phyloP scores from a whole-genome alignment of 2,329 filamentous ascomycete species.

The Dendrostoma leiphaemia region DNA sequence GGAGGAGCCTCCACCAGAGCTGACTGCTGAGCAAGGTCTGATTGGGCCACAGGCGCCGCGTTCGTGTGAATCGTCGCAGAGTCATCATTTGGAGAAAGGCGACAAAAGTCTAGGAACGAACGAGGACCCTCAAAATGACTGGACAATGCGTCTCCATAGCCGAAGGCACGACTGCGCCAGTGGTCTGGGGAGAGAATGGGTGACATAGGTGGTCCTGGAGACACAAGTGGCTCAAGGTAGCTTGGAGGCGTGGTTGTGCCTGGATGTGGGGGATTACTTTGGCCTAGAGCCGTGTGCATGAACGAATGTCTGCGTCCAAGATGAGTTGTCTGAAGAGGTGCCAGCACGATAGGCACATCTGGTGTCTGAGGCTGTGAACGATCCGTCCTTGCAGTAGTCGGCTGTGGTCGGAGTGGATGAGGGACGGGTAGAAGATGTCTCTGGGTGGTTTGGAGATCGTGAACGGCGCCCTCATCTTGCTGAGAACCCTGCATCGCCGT shows the following conservation, averaged over 20 bases:
- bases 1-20: slow-evolving; percentile 4
- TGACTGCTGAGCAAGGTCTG: background rate
- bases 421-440: background rate
- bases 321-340: background rate
- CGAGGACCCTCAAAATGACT: slow-evolving; percentile 6
- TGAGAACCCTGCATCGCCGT: background rate
- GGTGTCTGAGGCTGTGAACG: background rate
- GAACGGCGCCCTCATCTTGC: background rate
- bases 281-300: background rate
- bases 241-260: background rate
- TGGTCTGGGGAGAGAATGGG: slow-evolving; percentile 11
- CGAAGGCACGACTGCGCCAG: slow-evolving; percentile 13
- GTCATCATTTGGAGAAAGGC: background rate
- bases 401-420: background rate
- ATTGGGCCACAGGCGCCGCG: background rate
- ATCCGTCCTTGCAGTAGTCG: background rate
- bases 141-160: background rate
- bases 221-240: slow-evolving; percentile 14
- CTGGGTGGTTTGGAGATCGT: background rate
- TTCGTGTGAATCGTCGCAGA: background rate
- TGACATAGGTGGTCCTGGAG: slow-evolving; percentile 15
- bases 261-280: background rate
- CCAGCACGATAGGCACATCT: background rate
- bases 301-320: background rate
- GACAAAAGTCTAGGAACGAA: slow-evolving; percentile 11